phyloP scores from a whole-genome alignment of 129 eudicot genomes.

The Dittrichia graveolens region DNA sequence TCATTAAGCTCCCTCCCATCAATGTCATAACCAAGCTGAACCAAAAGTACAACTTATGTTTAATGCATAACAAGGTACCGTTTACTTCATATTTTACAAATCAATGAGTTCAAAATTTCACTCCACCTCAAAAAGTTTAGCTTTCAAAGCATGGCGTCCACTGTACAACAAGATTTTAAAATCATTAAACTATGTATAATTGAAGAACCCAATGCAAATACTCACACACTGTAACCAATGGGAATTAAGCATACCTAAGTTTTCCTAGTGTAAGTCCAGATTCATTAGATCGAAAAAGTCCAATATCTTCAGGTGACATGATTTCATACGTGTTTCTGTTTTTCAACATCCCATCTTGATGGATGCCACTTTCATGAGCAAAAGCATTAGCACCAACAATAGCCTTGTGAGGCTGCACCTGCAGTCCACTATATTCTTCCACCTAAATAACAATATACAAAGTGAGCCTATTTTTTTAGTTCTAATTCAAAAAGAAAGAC shows the following conservation, averaged over 20 bases:
- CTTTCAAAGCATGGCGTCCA: constrained; percentile 93
- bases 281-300: constrained; percentile 81
- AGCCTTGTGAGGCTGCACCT: constrained; percentile 93
- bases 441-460: constrained; percentile 47
- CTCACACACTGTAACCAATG: background rate
- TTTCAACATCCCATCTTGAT: constrained; percentile 97
- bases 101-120: constrained; percentile 7
- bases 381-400: constrained; percentile 98
- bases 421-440: constrained; percentile 81
- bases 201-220: background rate
- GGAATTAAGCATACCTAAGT: constrained; percentile 59
- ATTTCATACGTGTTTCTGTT: constrained; percentile 85
- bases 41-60: background rate
- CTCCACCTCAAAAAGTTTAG: constrained; percentile 78
- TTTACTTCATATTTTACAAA: background rate
- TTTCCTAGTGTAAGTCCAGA: constrained; percentile 95
- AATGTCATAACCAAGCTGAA: constrained; percentile 33
- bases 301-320: constrained; percentile 94
- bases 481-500: background rate
- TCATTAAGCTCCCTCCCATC: constrained; percentile 31
- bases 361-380: constrained; percentile 98
- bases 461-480: background rate
- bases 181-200: background rate
- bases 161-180: constrained; percentile 40
- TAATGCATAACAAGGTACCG: background rate